Conservation (phyloP, 140 eudicot species). For the Bidens hawaiensis region DNA sequence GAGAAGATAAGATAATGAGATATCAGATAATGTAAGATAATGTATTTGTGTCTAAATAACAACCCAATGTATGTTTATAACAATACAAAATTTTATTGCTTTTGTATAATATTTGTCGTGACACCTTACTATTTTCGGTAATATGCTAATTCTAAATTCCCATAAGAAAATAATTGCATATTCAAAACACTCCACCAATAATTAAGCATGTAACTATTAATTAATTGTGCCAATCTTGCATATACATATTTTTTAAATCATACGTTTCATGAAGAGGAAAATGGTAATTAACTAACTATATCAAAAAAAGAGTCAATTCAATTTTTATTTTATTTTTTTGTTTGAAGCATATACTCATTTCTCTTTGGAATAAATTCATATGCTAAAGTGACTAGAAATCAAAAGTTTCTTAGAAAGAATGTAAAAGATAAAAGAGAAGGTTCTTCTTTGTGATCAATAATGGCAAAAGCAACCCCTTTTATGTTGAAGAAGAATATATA, state of each 20-base stretch:
- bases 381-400: neutral
- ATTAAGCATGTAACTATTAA: neutral
- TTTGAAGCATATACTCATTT: neutral
- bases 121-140: neutral
- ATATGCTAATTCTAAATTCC: neutral
- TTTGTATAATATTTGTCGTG: too few species aligned
- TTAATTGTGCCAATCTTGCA: neutral
- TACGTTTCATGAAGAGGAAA: neutral
- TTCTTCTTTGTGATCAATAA: neutral
- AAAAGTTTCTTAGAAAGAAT: neutral
- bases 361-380: neutral
- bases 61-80: too few species aligned
- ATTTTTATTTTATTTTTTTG: neutral
- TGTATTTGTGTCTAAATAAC: too few species aligned
- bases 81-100: too few species aligned
- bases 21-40: too few species aligned
- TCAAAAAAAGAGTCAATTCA: neutral
- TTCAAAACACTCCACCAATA: neutral
- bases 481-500: conserved; percentile 3
- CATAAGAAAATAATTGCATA: neutral
- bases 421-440: neutral
- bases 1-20: too few species aligned
- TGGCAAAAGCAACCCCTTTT: conserved; percentile 1
- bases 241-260: neutral
- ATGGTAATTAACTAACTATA: neutral